Evolutionary conservation across 768 basidiomycete genomes (phyloP).

Genomic region (Chlorophyllum brunneum): DNA sequence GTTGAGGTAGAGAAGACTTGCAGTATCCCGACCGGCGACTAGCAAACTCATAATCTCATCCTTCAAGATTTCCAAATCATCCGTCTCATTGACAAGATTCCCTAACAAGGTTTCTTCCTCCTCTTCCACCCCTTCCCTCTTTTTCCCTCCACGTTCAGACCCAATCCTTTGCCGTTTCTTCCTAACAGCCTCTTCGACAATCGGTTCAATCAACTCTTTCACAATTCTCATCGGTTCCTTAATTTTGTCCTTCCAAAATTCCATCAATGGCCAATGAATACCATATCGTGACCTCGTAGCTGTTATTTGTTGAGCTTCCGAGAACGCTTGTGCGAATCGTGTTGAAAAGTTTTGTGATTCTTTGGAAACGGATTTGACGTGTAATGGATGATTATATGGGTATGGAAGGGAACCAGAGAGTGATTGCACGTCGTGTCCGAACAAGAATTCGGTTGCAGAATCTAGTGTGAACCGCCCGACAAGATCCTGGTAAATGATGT

Average conservation of each 20-base stretch:
- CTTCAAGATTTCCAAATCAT: constrained; percentile 33
- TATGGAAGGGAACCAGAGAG: constrained; percentile 20
- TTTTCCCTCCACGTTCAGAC: constrained; percentile 11
- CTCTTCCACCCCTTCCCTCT: too few relatives aligned
- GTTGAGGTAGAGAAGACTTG: constrained; percentile 14
- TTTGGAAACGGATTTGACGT: constrained; percentile 15
- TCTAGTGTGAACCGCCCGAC: constrained; percentile 56
- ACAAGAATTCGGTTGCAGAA: constrained; percentile 54
- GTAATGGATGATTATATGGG: constrained; percentile 17
- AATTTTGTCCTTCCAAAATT: constrained; percentile 40
- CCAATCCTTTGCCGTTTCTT: constrained; percentile 22
- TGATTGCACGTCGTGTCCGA: constrained; percentile 40
- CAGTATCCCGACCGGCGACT: constrained; percentile 42
- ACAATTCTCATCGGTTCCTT: constrained; percentile 36
- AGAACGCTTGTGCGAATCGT: constrained; percentile 36
- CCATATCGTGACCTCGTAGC: constrained; percentile 33
- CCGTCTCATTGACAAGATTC: constrained; percentile 39
- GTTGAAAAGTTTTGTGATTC: constrained; percentile 1
- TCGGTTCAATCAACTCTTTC: constrained; percentile 43
- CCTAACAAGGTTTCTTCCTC: constrained; percentile 38
- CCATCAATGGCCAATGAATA: constrained; percentile 38
- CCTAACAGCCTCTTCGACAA: constrained; percentile 37
- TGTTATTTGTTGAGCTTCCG: constrained; percentile 28
- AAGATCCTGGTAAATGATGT: constrained; percentile 27
- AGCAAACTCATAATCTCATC: constrained; percentile 42